phyloP scores from a whole-genome alignment of 495 filamentous ascomycete genomes.

The Physcia stellaris region DNA sequence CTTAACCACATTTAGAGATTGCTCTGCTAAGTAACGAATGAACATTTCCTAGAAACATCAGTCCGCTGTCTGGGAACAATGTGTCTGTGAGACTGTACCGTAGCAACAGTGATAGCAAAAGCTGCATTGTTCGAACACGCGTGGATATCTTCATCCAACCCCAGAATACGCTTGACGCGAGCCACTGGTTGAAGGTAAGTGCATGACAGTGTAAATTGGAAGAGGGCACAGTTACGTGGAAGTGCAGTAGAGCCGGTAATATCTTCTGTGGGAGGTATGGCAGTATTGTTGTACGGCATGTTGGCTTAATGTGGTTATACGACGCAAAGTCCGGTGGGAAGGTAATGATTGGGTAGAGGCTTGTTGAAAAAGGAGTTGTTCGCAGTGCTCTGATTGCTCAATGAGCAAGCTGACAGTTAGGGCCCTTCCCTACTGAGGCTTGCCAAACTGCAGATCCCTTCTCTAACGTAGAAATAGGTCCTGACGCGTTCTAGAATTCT shows the following conservation, averaged over 20 bases:
- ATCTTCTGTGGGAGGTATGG: conserved; percentile 66
- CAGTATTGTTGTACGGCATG: conserved; percentile 85
- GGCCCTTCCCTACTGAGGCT: too few species aligned
- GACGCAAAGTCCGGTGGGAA: too few species aligned
- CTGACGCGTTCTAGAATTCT: too few species aligned
- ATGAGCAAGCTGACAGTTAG: too few species aligned
- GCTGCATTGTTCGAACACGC: conserved; percentile 84
- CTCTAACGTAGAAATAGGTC: too few species aligned
- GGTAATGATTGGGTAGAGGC: too few species aligned
- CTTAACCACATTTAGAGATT: conserved; percentile 78
- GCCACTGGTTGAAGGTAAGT: conserved; percentile 44
- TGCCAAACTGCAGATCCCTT: too few species aligned
- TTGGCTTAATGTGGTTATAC: too few species aligned
- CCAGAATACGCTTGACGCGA: conserved; percentile 86
- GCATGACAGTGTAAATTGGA: too few species aligned
- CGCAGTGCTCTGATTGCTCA: too few species aligned
- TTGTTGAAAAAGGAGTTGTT: too few species aligned
- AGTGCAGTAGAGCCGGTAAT: conserved; percentile 73
- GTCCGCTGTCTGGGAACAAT: background rate
- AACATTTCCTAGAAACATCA: conserved; percentile 70
- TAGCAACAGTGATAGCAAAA: conserved; percentile 87
- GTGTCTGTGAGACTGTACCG: conserved; percentile 33
- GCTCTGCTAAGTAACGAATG: conserved; percentile 77
- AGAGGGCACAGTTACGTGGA: conserved; percentile 71
- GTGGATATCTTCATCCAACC: conserved; percentile 68